Evolutionary conservation across 1,284 basidiomycete species (phyloP).

Genomic region (Irpex lacteus): DNA sequence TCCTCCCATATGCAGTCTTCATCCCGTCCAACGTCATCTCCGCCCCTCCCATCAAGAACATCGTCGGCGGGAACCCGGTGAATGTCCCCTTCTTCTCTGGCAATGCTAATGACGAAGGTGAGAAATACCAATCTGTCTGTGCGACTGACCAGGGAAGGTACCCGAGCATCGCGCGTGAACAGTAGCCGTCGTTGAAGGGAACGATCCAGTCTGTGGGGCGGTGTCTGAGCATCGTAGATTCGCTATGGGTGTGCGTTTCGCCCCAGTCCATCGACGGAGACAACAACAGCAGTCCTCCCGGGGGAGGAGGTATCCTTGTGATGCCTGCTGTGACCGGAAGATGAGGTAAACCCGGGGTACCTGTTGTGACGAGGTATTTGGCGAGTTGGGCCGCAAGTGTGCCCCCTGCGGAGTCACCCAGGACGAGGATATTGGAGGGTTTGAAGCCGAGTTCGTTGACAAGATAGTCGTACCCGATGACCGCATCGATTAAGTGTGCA

Average conservation of each 20-base stretch:
- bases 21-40: conserved; percentile 55
- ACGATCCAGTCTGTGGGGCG: conserved; percentile 41
- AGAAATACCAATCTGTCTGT: conserved; percentile 51
- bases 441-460: conserved; percentile 35
- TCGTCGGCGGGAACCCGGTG: conserved; percentile 52
- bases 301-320: conserved; percentile 32
- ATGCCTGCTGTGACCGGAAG: conserved; percentile 11
- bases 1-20: conserved; percentile 19
- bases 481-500: conserved; percentile 44
- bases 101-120: conserved; percentile 46
- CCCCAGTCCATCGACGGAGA: conserved; percentile 62
- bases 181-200: conserved; percentile 26
- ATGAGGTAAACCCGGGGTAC: conserved; percentile 32
- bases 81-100: conserved; percentile 37
- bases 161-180: conserved; percentile 39
- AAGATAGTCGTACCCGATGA: conserved; percentile 46
- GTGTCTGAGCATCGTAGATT: conserved; percentile 31
- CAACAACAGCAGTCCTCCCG: conserved; percentile 36
- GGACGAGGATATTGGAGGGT: conserved; percentile 45
- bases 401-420: conserved; percentile 56
- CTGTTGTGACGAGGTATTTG: conserved; percentile 26
- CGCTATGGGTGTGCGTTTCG: conserved; percentile 26
- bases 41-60: conserved; percentile 47
- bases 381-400: conserved; percentile 42
- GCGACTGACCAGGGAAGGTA: conserved; percentile 21